Evolutionary conservation across 257 asterid genomes (phyloP), one percentile per base, ranked within the genome.

Genomic region (Capsicum rhomboideum): DNA sequence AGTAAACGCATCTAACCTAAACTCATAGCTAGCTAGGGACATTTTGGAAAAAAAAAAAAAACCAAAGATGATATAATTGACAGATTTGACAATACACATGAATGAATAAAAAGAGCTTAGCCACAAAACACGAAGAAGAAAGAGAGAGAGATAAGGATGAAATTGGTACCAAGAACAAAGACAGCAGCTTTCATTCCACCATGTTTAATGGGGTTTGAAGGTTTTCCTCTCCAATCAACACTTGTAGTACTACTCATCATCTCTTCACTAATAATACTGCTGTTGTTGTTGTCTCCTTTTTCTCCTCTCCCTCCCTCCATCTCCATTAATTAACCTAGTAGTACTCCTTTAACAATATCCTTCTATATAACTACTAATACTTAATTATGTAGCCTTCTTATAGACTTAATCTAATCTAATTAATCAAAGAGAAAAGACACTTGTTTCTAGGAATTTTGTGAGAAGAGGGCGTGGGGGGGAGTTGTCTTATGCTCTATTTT

Each of bases 151-250:
- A 77, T 52, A n/a, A 17, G 13, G 42, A 9, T 34, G 40, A 10
- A 10, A 17, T 18, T 4, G 9, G 46, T 37, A 93, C 99, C 99
- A 66, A 96, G 92, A 84, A 93, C 95, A 87, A 91, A 92, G 80
- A 92, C 88, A 77, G 98, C 95, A 84, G 99, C 98, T 78, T 82
- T 85, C 92, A 91, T 91, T 78, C 97, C 98, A 18, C 99, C 99
- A 85, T 96, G 98, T 86, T 92, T 94, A 4, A 63, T 88, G 49
- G 93, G 92, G 84, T 93, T 84, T 34, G 97, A 91, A 72, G 99
- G 90, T 75, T 90, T 90, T 83, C 98, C 99, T 87, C 94, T 94
- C 98, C 98, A 96, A 66, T 96, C 99, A 82, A 96, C 90, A 34
- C 84, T 83, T 23, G 46, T 85, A 3, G 10, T 85, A 46, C 54